Conservation (phyloP, 2,329 filamentous ascomycete species). For the Triangularia setosa region DNA sequence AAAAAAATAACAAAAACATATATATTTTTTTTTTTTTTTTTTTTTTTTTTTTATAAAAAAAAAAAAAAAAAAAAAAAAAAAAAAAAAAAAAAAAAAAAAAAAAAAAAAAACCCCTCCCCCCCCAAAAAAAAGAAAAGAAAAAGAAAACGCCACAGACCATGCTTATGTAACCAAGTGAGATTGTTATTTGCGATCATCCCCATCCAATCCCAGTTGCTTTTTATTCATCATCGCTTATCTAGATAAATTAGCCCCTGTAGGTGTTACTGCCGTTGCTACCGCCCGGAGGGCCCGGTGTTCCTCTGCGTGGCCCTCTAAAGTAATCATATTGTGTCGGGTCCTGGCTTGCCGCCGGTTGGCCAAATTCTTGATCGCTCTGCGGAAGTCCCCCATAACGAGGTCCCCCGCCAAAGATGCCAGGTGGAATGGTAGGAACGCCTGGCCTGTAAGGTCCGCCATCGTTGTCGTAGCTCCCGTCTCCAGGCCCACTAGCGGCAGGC, state of each 20-base stretch:
- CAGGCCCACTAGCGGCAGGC: constrained; percentile 22
- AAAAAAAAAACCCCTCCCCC: no score
- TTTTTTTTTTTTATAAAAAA: no score
- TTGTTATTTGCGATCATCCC: background rate
- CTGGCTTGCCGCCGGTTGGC: constrained; percentile 30
- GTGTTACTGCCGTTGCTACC: constrained; percentile 9
- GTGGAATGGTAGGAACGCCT: constrained; percentile 35
- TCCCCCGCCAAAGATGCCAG: constrained; percentile 54
- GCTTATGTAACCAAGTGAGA: background rate
- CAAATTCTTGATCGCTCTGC: constrained; percentile 44
- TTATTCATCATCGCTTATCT: background rate
- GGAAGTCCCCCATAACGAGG: constrained; percentile 59
- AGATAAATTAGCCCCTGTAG: background rate
- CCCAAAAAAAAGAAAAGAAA: no score
- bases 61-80: no score
- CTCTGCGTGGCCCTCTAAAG: constrained; percentile 42
- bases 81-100: no score
- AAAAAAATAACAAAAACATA: no score
- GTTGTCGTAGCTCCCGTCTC: constrained; percentile 26
- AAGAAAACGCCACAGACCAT: background rate
- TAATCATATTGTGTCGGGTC: constrained; percentile 55
- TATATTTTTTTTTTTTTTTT: no score
- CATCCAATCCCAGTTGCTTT: background rate
- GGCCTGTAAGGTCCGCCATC: background rate
- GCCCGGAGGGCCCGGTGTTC: background rate